A percentile compares a stretch with the other conserved stretches of the same genome.
Conservation (phyloP, 352 stramenopile species). For the Phytopythium litorale region DNA sequence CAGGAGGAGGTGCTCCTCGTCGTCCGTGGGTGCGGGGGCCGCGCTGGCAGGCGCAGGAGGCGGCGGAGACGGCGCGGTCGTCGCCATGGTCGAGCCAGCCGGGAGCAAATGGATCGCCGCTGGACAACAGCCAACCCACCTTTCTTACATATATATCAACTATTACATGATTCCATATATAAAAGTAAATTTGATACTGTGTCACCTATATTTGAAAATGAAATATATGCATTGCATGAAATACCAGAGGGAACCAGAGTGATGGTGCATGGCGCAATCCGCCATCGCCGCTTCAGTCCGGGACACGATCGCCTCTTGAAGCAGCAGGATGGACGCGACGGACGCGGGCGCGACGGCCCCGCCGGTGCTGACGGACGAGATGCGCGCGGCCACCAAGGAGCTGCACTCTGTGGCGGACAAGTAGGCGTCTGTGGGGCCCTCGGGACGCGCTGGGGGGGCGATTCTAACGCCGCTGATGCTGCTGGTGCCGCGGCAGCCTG, state of each 20-base stretch:
- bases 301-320: background rate
- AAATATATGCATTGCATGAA: no score
- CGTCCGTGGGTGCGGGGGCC: conserved; percentile 2
- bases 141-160: background rate
- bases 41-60: background rate
- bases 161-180: background rate
- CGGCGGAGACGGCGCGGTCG: background rate
- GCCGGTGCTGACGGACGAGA: conserved; percentile 35
- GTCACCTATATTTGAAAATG: background rate
- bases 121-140: background rate
- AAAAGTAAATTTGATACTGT: background rate
- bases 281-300: background rate
- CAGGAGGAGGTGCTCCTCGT: conserved; percentile 31
- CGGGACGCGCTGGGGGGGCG: background rate
- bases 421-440: conserved; percentile 13
- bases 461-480: background rate
- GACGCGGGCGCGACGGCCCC: background rate
- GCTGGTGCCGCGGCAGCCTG: conserved; percentile 21
- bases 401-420: conserved; percentile 55
- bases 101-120: background rate
- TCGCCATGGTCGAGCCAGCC: background rate
- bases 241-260: background rate
- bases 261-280: background rate
- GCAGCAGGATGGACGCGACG: background rate
- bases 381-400: conserved; percentile 42